Evolutionary conservation across 1,284 basidiomycete genomes (phyloP).

Genomic region (Cutaneotrichosporon cutaneum): DNA sequence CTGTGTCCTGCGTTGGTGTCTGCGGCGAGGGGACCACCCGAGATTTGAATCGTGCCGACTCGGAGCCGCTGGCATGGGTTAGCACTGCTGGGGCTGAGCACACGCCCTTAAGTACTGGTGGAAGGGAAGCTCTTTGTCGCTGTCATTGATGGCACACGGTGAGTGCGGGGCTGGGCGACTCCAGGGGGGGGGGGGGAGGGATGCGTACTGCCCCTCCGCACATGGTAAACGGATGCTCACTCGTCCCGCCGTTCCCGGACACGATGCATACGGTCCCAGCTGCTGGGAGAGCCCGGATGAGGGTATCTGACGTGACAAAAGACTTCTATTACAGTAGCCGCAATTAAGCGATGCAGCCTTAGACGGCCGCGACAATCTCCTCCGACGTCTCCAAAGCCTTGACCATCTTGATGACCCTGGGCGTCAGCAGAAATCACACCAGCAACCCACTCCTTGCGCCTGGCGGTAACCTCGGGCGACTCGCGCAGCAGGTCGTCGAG

Average conservation of each 20-base stretch:
- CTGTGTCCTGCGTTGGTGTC: too few relatives aligned
- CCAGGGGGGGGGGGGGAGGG: too few relatives aligned
- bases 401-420: constrained; percentile 11
- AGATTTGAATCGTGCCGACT: too few relatives aligned
- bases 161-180: too few relatives aligned
- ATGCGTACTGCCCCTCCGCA: too few relatives aligned
- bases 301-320: constrained; percentile 4
- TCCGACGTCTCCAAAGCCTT: constrained; percentile 15
- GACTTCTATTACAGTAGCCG: constrained; percentile 4
- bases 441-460: constrained; percentile 25
- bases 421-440: neutral
- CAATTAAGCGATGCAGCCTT: neutral
- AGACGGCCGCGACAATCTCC: constrained; percentile 19
- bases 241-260: neutral
- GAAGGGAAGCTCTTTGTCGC: too few relatives aligned
- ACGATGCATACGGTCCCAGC: neutral
- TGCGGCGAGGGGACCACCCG: too few relatives aligned
- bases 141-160: too few relatives aligned
- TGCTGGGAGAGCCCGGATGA: neutral
- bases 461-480: constrained; percentile 58
- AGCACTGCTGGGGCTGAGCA: too few relatives aligned
- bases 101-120: too few relatives aligned
- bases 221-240: too few relatives aligned
- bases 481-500: constrained; percentile 90
- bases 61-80: too few relatives aligned